These are phyloP conservation scores for Inga oerstediana DNA, from an alignment of 306 rosid species.

Conservation along the genomic window DNA sequence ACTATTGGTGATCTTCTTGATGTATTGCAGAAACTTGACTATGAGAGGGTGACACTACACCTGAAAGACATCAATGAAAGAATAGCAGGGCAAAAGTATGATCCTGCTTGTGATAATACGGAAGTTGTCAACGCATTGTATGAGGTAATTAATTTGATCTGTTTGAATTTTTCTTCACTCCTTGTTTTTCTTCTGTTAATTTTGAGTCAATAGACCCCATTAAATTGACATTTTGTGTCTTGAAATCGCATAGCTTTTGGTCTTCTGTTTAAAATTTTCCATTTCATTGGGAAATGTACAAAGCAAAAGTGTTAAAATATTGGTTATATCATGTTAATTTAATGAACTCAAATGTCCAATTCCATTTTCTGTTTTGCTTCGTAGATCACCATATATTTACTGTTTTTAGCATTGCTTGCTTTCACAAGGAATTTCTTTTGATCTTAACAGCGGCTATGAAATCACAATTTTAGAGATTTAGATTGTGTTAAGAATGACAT, in stretches of 20 bases:
- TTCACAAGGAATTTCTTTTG: neutral
- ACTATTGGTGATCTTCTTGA: constrained; percentile 86
- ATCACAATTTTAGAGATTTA: neutral
- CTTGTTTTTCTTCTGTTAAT: constrained; percentile 7
- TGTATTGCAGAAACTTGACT: constrained; percentile 75
- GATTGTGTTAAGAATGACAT: neutral
- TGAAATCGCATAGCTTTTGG: constrained; percentile 16
- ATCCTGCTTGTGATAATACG: constrained; percentile 64
- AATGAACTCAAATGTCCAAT: neutral
- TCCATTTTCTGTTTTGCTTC: constrained; percentile 22
- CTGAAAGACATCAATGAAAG: constrained; percentile 65
- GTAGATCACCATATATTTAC: constrained; percentile 1
- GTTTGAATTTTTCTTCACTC: neutral
- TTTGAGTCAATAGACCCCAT: constrained; percentile 12
- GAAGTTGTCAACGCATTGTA: constrained; percentile 84
- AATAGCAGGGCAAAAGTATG: constrained; percentile 56
- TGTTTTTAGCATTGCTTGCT: neutral
- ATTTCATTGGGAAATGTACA: constrained; percentile 26
- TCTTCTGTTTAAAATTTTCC: constrained; percentile 9
- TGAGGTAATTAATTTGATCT: constrained; percentile 54
- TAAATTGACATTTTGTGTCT: constrained; percentile 23
- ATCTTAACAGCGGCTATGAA: neutral
- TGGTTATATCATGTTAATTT: constrained; percentile 11
- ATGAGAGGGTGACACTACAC: constrained; percentile 75
- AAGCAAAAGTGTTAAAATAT: constrained; percentile 15